Conservation (phyloP, 306 rosid genomes). For the Gastrolobium villosum region DNA sequence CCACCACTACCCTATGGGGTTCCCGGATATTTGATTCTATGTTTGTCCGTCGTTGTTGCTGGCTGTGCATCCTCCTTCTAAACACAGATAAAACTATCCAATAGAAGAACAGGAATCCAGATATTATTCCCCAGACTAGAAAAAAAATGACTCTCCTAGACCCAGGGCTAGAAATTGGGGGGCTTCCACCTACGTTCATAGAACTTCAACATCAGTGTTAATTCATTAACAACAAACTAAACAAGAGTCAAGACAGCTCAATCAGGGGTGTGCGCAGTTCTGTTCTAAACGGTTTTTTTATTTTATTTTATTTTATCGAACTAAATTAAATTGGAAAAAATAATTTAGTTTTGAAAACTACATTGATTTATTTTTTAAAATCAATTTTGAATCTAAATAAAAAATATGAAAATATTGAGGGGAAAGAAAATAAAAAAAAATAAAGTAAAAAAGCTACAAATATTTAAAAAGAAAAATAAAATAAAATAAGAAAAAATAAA, state of each 20-base stretch:
- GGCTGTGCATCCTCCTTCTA: neutral
- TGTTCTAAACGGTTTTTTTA: neutral
- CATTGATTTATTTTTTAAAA: no score
- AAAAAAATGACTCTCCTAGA: neutral
- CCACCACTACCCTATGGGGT: constrained; percentile 26
- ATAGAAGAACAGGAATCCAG: constrained; percentile 47
- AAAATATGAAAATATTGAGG: no score
- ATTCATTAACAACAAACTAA: no score
- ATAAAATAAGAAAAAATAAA: no score
- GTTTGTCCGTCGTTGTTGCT: neutral
- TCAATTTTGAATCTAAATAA: no score
- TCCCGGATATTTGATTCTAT: constrained; percentile 6
- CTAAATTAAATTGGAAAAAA: no score
- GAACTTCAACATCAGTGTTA: neutral
- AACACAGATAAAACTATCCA: constrained; percentile 24
- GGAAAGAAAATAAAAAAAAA: no score
- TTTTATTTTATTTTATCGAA: neutral
- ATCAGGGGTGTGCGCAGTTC: no score
- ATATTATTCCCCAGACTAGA: constrained; percentile 51
- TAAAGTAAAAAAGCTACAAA: no score
- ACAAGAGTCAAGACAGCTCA: no score
- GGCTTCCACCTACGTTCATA: constrained; percentile 37
- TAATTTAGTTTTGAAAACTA: no score
- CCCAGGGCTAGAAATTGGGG: neutral
- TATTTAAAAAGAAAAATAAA: no score